Conservation (phyloP, 495 filamentous ascomycete species). For the Penicillium odoratum region DNA sequence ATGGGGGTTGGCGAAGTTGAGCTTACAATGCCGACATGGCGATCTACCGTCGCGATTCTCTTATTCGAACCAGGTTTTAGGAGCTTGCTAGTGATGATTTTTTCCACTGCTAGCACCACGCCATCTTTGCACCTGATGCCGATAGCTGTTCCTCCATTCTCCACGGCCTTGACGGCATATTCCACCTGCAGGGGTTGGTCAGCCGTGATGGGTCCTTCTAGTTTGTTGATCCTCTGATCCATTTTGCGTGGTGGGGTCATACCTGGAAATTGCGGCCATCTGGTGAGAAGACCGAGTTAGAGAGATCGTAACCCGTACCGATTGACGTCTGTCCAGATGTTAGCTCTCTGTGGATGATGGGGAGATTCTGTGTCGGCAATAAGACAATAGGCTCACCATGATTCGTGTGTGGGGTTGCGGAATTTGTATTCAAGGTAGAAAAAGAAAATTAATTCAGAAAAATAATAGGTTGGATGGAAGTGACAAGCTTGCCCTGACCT, state of each 20-base stretch:
- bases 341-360: not conserved
- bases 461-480: not conserved
- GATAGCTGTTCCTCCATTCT: conserved; percentile 95
- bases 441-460: not conserved
- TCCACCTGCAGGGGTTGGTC: conserved; percentile 62
- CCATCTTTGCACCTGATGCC: conserved; percentile 97
- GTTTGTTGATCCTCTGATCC: not conserved
- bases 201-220: conserved; percentile 3
- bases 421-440: not conserved
- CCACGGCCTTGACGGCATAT: conserved; percentile 97
- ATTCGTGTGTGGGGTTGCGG: conserved; percentile 11
- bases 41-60: conserved; percentile 91
- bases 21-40: conserved; percentile 88
- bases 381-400: conserved; percentile 34
- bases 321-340: conserved; percentile 77
- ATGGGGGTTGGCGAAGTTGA: not conserved
- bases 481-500: conserved; percentile 1
- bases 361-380: not conserved
- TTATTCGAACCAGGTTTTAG: conserved; percentile 93
- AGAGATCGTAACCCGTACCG: conserved; percentile 98
- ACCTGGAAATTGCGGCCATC: conserved; percentile 98
- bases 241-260: not conserved
- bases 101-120: conserved; percentile 94
- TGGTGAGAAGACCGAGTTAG: conserved; percentile 98
- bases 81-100: conserved; percentile 92